Percentiles rank a stretch among this genome's conserved stretches.
Evolutionary conservation across 371 early-diverging fungal genomes (phyloP).

Genomic region (Batrachochytrium dendrobatidis): DNA sequence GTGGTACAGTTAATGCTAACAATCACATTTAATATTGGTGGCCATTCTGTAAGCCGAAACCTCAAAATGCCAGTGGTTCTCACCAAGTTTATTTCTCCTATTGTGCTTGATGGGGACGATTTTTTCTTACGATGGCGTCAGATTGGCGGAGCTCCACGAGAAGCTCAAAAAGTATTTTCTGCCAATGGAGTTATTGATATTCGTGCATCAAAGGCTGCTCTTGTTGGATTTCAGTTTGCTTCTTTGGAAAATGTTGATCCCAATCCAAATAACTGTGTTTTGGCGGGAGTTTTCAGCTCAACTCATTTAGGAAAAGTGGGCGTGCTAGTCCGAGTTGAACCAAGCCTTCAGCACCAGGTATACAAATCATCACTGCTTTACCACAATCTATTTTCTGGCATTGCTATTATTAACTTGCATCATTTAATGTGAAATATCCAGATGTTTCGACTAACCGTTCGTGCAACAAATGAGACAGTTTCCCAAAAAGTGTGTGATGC

Average conservation of each 20-base stretch:
- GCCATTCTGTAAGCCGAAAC: conserved; percentile 12
- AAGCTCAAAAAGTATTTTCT: conserved; percentile 63
- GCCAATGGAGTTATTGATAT: conserved; percentile 31
- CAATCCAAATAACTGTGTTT: conserved; percentile 80
- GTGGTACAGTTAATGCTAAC: conserved; percentile 53
- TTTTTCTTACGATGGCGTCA: conserved; percentile 94
- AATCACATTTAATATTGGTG: conserved; percentile 45
- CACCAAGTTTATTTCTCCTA: conserved; percentile 82
- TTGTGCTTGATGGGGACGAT: conserved; percentile 65
- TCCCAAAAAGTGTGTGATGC: conserved; percentile 24
- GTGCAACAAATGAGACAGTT: conserved; percentile 78
- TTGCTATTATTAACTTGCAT: neutral
- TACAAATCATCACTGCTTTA: too few relatives aligned
- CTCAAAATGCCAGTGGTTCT: conserved; percentile 62
- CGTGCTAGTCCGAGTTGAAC: conserved; percentile 81
- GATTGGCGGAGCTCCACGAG: conserved; percentile 79
- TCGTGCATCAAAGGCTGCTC: conserved; percentile 26
- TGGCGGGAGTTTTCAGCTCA: conserved; percentile 76
- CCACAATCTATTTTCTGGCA: neutral
- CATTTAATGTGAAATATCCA: conserved; percentile 35
- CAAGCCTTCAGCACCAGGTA: conserved; percentile 82
- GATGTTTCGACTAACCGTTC: conserved; percentile 86
- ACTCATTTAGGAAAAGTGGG: conserved; percentile 79
- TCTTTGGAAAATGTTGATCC: conserved; percentile 79
- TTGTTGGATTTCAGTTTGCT: conserved; percentile 63